Conservation (phyloP, 768 basidiomycete species). For the Mycena galopus region DNA sequence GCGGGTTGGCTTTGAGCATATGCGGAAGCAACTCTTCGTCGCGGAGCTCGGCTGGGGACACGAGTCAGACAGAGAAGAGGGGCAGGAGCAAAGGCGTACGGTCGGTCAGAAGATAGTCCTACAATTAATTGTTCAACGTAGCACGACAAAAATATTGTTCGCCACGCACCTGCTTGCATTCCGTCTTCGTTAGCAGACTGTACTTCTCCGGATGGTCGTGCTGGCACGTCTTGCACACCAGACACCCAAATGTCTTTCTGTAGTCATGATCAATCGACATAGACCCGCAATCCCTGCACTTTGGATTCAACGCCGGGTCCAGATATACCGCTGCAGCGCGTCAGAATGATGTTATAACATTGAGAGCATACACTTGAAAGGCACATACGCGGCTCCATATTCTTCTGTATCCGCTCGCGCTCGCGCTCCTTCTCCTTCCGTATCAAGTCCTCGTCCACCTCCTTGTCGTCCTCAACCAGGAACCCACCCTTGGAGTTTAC, state of each 20-base stretch:
- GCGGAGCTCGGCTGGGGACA: constrained; percentile 82
- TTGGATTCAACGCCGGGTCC: constrained; percentile 81
- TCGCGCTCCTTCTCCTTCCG: constrained; percentile 88
- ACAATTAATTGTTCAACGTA: background rate
- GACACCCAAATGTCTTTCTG: constrained; percentile 84
- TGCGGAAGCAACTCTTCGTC: constrained; percentile 95
- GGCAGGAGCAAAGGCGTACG: constrained; percentile 59
- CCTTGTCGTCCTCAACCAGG: constrained; percentile 89
- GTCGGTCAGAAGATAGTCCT: constrained; percentile 97
- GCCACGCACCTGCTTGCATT: constrained; percentile 73
- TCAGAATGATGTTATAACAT: too few relatives aligned
- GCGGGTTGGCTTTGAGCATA: constrained; percentile 93
- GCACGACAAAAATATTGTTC: too few relatives aligned
- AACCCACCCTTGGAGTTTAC: constrained; percentile 98
- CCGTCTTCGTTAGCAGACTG: constrained; percentile 96
- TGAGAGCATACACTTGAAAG: too few relatives aligned
- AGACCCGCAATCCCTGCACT: constrained; percentile 89
- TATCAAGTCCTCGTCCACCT: constrained; percentile 80
- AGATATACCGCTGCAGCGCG: constrained; percentile 76
- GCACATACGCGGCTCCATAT: constrained; percentile 77
- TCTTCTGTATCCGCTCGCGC: constrained; percentile 80
- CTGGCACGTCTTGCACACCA: constrained; percentile 93
- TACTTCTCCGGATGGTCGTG: constrained; percentile 93
- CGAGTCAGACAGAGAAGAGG: constrained; percentile 18
- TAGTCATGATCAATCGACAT: constrained; percentile 89